Evolutionary conservation across 2,329 filamentous ascomycete genomes (phyloP), one percentile per base, ranked within the genome.

Genomic region (Gremmenia infestans): DNA sequence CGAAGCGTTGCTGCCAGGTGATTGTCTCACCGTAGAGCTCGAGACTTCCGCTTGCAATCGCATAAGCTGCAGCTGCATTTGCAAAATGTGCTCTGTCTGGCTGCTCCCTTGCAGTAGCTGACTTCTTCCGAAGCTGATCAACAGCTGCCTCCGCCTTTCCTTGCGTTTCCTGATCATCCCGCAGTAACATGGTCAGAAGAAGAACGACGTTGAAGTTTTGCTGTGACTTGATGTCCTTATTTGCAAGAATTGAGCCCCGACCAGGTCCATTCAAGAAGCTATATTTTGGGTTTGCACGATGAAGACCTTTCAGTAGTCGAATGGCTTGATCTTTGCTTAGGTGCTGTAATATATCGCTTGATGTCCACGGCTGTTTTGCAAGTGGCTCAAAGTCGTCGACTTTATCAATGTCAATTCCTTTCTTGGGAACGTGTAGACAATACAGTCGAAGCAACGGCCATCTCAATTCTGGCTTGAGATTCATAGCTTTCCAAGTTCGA

Each of bases 1-100:
- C 62, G 54, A 68, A 75, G 2, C 70, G 65, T 6, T 65, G 69
- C 1, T 68, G 60, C 73, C 73, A 75, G 2, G 65, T 36, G 2
- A 73, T 37, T 1, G 67, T 65, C 5, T 71, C 64, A 19, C 59
- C 61, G 19, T 68, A 67, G 1, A 73, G 15, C 1, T 65, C 56
- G 1, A 72, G 52, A 9, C 66, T 72, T 2, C 68, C 67, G 48
- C 68, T 72, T 15, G 69, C 69, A 3, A 68, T 63, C 12, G 71
- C 66, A 55, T 61, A 71, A 32, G 58, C 54, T 14, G 71, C 23
- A 2, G 67, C 67, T 14, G 66, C 64, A 9, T 64, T 59, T 2
- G 67, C 70, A 58, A 66, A 65, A 11, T 60, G 58, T 7, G 67
- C 68, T 45, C 72, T 63, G 9, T 67, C 56, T 6, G 66, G 51